Conservation (phyloP, 2,329 filamentous ascomycete species). For the Aspergillus chevalieri region DNA sequence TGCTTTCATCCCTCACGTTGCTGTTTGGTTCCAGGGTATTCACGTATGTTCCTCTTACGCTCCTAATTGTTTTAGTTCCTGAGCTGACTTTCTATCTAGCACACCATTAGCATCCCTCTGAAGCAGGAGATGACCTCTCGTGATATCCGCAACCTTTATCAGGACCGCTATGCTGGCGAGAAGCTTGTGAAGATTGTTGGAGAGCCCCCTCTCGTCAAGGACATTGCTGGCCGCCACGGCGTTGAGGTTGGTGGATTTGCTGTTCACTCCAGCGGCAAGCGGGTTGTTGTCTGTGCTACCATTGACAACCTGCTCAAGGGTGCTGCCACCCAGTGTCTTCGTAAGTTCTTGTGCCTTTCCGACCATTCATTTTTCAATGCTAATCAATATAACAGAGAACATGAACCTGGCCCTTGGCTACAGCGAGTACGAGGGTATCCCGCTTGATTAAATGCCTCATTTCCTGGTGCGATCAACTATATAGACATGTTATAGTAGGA, state of each 20-base stretch:
- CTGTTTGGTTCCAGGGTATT: constrained; percentile 96
- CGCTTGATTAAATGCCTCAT: constrained; percentile 43
- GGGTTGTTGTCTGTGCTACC: constrained; percentile 87
- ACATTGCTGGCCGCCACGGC: constrained; percentile 76
- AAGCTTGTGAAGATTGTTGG: constrained; percentile 89
- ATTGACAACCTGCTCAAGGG: constrained; percentile 95
- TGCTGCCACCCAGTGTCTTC: constrained; percentile 84
- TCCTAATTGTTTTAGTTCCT: neutral
- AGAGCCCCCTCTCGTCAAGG: constrained; percentile 78
- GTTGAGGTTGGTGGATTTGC: constrained; percentile 94
- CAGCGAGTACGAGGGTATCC: constrained; percentile 82
- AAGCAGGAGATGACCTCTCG: constrained; percentile 80
- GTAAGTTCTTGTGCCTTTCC: constrained; percentile 49
- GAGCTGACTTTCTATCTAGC: constrained; percentile 36
- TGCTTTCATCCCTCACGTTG: constrained; percentile 88
- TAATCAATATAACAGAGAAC: constrained; percentile 56
- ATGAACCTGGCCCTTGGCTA: constrained; percentile 91
- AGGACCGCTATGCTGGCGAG: constrained; percentile 92
- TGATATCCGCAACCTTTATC: constrained; percentile 89
- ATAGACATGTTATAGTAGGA: constrained; percentile 12
- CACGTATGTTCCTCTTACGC: constrained; percentile 43
- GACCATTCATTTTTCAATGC: constrained; percentile 3
- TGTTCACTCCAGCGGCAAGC: constrained; percentile 81
- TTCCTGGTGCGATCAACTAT: constrained; percentile 9
- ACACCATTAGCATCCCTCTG: constrained; percentile 84